A percentile compares a stretch with the other conserved stretches of the same genome.
Evolutionary conservation across 1,284 basidiomycete species (phyloP).

Genomic region (Xerocomus minutiporus): DNA sequence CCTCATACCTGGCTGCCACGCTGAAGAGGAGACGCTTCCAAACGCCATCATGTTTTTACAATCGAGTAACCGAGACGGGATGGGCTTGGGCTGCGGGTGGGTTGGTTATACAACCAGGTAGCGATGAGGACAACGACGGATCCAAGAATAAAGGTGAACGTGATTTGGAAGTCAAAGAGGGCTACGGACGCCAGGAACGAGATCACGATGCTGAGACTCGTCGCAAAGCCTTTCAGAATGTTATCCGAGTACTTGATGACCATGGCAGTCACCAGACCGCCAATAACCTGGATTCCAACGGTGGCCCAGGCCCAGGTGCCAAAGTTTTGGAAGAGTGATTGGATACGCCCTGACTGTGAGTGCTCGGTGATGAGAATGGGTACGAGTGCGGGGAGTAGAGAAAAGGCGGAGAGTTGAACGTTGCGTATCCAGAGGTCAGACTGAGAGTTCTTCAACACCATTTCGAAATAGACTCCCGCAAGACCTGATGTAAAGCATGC

Average conservation of each 20-base stretch:
- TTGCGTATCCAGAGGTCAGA: constrained; percentile 95
- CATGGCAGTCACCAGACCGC: constrained; percentile 85
- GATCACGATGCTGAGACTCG: constrained; percentile 87
- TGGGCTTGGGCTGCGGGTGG: constrained; percentile 29
- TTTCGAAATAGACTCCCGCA: constrained; percentile 98
- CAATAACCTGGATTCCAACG: constrained; percentile 83
- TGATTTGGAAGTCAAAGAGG: constrained; percentile 85
- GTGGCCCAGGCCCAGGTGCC: constrained; percentile 90
- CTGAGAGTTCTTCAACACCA: constrained; percentile 89
- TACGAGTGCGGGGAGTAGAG: constrained; percentile 82
- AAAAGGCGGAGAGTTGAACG: constrained; percentile 93
- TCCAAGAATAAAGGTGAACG: constrained; percentile 79
- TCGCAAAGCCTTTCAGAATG: constrained; percentile 92
- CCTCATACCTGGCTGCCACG: background rate
- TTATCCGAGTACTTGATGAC: constrained; percentile 87
- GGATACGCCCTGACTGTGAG: constrained; percentile 36
- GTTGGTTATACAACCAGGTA: constrained; percentile 88
- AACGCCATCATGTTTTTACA: constrained; percentile 22
- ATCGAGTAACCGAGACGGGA: constrained; percentile 29
- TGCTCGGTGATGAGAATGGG: constrained; percentile 69
- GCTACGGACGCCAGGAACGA: constrained; percentile 88
- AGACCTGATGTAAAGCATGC: constrained; percentile 96
- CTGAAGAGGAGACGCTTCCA: constrained; percentile 1
- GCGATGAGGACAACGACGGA: constrained; percentile 78
- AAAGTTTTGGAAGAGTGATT: constrained; percentile 68